Base-by-base conservation (phyloP, 345 rosid species). In the Pistacia vera region DNA sequence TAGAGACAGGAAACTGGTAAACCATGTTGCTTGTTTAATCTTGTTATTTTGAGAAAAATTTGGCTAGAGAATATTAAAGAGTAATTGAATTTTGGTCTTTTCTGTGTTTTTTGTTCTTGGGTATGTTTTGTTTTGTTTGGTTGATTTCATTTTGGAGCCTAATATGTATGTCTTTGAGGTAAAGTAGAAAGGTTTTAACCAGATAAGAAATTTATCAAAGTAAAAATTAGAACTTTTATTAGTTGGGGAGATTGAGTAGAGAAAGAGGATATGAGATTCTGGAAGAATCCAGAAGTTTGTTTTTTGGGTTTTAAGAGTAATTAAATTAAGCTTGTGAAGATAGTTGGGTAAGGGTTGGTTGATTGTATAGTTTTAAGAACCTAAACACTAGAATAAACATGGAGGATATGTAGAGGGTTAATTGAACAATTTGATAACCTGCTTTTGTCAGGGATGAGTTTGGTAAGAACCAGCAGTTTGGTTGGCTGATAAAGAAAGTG, bases 1-100 rank as follows among this genome's bases (percentile, higher is more conserved):
- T 71, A 90, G 85, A 38, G 92, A 91, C 44, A 89, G 81, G 75
- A 88, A 85, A 69, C 86, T 94, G 92, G 97, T 92, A 87, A 74
- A 60, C 46, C n/a, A 54, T 35, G 66, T 25, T 63, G 61, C 63
- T 14, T 75, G 54, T 12, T 22, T 75, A 0, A 54, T 65, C 16
- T 49, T 41, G 67, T 49, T 48, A 41, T 41, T 71, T 54, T 60
- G 36, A 6, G 10, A 16, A 44, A n/a, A 52, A 68, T 10, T 17
- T 68, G 8, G 68, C 68, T n/a, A 2, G 28, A 18, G 5, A 13
- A 4, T 41, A 41, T 41, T 63, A 7, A 17, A 51, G 64, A 60
- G 41, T 55, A 17, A 16, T 64, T 78, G 12, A 16, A 51, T 56
- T 56, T 30, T 11, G 35, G 71, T 79, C 66, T 46, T 38, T 25